Conservation (phyloP, 345 rosid species). For the Isatis tinctoria region DNA sequence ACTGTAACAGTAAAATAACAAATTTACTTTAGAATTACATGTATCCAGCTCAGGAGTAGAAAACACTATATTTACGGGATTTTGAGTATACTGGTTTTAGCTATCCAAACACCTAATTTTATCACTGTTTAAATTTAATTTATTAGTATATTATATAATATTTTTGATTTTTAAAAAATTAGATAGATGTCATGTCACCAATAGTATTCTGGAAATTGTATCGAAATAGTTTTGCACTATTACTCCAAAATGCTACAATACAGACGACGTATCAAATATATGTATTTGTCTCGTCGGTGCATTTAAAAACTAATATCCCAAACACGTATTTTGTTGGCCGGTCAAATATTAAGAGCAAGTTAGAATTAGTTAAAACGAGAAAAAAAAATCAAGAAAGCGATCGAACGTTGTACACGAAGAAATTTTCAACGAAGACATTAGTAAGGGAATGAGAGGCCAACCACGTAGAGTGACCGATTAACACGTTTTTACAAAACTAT, state of each 20-base stretch:
- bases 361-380: neutral
- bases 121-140: too few relatives aligned
- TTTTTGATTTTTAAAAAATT: neutral
- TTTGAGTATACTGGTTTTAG: neutral
- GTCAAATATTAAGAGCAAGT: constrained; percentile 22
- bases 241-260: constrained; percentile 4
- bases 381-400: constrained; percentile 12
- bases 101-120: neutral
- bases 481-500: constrained; percentile 28
- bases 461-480: constrained; percentile 34
- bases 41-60: neutral
- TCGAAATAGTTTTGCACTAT: neutral
- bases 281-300: constrained; percentile 27
- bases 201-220: neutral
- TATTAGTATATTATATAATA: neutral
- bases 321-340: constrained; percentile 21
- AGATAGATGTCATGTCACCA: neutral
- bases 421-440: constrained; percentile 25
- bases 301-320: neutral
- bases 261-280: neutral
- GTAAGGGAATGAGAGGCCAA: constrained; percentile 22
- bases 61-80: neutral
- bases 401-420: constrained; percentile 14
- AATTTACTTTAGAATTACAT: neutral
- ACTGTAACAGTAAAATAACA: neutral